Percentiles rank a stretch among this genome's conserved stretches.
Evolutionary conservation across 169 alveolate genomes (phyloP).

Genomic region (Pseudocohnilembus persalinus): DNA sequence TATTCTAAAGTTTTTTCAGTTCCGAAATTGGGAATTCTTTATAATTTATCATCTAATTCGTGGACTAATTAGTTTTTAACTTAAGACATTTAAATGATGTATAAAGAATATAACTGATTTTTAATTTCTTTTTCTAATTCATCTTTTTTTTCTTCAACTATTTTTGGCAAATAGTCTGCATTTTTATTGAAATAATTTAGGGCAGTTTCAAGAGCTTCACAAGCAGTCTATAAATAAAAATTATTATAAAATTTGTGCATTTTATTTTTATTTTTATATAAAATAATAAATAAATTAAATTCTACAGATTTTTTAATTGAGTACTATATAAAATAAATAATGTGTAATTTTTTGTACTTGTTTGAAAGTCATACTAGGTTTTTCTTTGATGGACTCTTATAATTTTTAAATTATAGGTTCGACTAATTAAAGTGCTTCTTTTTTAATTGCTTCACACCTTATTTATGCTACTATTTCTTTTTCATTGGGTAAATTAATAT

Average conservation of each 20-base stretch:
- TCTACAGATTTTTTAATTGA: background rate
- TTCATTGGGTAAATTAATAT: constrained; percentile 18
- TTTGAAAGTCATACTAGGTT: too few species aligned
- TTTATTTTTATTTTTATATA: too few species aligned
- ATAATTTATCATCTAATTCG: background rate
- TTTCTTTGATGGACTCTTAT: too few species aligned
- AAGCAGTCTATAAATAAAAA: background rate
- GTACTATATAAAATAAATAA: too few species aligned
- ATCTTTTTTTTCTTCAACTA: background rate
- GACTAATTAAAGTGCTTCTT: background rate
- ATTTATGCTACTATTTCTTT: constrained; percentile 5
- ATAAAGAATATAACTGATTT: background rate
- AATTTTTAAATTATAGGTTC: background rate
- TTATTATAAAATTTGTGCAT: too few species aligned
- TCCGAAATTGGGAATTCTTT: background rate
- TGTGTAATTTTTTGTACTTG: too few species aligned
- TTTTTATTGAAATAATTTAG: too few species aligned
- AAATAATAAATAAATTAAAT: too few species aligned
- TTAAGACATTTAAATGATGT: background rate
- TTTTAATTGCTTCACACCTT: constrained; percentile 14
- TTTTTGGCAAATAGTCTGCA: background rate
- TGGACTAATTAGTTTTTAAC: background rate
- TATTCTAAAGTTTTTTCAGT: background rate
- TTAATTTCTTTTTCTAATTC: background rate
- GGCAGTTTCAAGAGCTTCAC: background rate